Evolutionary conservation across 306 rosid species (phyloP).

Genomic region (Prosopis cineraria): DNA sequence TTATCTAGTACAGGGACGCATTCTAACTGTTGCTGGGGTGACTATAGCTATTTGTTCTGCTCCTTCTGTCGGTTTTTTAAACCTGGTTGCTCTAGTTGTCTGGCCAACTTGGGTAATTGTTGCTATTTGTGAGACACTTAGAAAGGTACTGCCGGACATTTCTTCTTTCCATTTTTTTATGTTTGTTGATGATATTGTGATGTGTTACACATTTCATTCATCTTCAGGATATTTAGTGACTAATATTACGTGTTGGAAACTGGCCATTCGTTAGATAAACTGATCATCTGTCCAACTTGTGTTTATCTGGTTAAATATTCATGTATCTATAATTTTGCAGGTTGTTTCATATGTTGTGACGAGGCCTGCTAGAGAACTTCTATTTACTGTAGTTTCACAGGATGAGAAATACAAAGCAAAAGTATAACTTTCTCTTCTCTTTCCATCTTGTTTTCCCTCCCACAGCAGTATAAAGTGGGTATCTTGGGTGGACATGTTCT

Average conservation of each 20-base stretch:
- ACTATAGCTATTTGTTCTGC: constrained; percentile 83
- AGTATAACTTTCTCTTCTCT: constrained; percentile 43
- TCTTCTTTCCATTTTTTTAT: constrained; percentile 22
- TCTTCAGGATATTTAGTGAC: constrained; percentile 29
- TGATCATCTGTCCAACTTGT: background rate
- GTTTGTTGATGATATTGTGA: constrained; percentile 11
- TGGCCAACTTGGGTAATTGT: constrained; percentile 91
- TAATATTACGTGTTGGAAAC: background rate
- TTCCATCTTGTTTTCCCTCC: constrained; percentile 23
- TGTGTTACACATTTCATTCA: constrained; percentile 17
- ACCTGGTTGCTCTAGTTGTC: constrained; percentile 73
- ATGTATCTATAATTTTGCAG: constrained; percentile 48
- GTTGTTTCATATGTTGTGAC: constrained; percentile 90
- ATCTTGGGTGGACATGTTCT: constrained; percentile 9
- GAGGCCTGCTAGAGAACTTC: constrained; percentile 94
- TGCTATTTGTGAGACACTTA: constrained; percentile 81
- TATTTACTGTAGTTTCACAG: constrained; percentile 92
- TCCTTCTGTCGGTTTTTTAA: constrained; percentile 76
- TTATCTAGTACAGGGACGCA: constrained; percentile 73
- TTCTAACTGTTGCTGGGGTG: constrained; percentile 90
- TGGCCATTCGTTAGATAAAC: constrained; percentile 11
- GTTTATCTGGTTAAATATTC: constrained; percentile 21
- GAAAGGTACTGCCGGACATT: constrained; percentile 58
- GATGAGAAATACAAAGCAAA: constrained; percentile 98
- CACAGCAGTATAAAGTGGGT: background rate